Conservation (phyloP, 2,329 filamentous ascomycete species). For the Venturia effusa region DNA sequence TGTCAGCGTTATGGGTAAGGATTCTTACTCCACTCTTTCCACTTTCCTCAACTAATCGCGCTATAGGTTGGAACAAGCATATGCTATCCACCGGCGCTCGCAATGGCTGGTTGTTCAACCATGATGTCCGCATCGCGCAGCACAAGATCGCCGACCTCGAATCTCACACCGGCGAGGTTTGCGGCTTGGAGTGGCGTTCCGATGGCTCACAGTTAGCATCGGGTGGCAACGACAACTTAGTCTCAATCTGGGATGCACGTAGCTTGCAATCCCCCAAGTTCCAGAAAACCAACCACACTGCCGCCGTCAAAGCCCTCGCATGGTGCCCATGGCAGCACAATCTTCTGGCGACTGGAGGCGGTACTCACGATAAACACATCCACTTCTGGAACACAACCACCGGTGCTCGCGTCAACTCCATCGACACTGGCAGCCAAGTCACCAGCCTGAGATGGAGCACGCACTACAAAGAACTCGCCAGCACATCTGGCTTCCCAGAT, state of each 20-base stretch:
- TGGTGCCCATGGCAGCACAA: conserved; percentile 99
- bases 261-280: conserved; percentile 92
- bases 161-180: conserved; percentile 95
- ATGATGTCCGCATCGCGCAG: conserved; percentile 92
- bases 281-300: conserved; percentile 99
- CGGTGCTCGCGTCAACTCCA: conserved; percentile 95
- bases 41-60: neutral
- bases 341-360: conserved; percentile 89
- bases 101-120: conserved; percentile 93
- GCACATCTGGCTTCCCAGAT: conserved; percentile 96
- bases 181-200: conserved; percentile 92
- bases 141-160: conserved; percentile 98
- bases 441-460: conserved; percentile 95
- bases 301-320: conserved; percentile 92
- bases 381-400: conserved; percentile 99
- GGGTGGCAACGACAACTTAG: conserved; percentile 96
- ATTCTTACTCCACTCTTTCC: neutral
- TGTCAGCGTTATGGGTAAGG: conserved; percentile 70
- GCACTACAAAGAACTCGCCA: conserved; percentile 95
- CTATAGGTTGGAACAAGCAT: conserved; percentile 86
- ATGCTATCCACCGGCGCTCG: conserved; percentile 89
- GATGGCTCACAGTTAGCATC: conserved; percentile 95
- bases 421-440: conserved; percentile 95
- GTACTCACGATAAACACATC: conserved; percentile 93
- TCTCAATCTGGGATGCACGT: conserved; percentile 97